Evolutionary conservation across 2,329 filamentous ascomycete genomes (phyloP), one percentile per base, ranked within the genome.

Genomic region (Scedosporium apiospermum): DNA sequence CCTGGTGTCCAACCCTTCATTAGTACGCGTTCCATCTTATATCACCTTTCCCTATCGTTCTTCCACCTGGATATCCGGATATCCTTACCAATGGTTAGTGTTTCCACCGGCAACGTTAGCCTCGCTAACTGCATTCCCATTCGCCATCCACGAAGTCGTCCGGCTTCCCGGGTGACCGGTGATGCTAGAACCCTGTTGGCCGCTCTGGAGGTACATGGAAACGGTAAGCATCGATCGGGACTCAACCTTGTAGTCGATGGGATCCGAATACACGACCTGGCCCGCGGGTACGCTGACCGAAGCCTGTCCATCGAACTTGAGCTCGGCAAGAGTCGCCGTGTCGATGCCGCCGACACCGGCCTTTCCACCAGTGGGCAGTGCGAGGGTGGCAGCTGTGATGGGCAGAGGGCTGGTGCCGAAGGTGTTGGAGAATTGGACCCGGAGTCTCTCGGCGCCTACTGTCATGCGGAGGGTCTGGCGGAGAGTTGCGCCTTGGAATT

Each of bases 101-200:
- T 68, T 69, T 18, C 70, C 62, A 18, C 77, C 75, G 1, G 75
- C 72, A 6, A 88, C 69, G n/a, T 79, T 77, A 0, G 75, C 69
- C 0, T 77, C 76, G 6, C 74, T 72, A 1, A 84, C 78, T n/a
- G 79, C 76, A 67, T 89, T 83, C 1, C 87, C 87, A 9, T 74
- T 71, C 46, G 80, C 76, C 71, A 86, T 80, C 77, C 80, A 88
- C 9, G 80, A 83, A 0, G 81, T 86, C 0, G 85, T 87, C 5
- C 86, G 78, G 66, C 83, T 87, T 4, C 86, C 86, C 0, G 87
- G 86, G 64, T 89, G 87, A 0, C 80, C 80, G 0, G 86, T 89
- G 62, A 89, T 85, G 30, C 73, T 76, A 62, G 77, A 81, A 0
- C 80, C 80, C 1, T 74, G 70, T 68, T 88, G 86, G 0, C 86